Base-by-base conservation (phyloP, 192 early-diverging fungal species). In the Mortierella alpina region DNA sequence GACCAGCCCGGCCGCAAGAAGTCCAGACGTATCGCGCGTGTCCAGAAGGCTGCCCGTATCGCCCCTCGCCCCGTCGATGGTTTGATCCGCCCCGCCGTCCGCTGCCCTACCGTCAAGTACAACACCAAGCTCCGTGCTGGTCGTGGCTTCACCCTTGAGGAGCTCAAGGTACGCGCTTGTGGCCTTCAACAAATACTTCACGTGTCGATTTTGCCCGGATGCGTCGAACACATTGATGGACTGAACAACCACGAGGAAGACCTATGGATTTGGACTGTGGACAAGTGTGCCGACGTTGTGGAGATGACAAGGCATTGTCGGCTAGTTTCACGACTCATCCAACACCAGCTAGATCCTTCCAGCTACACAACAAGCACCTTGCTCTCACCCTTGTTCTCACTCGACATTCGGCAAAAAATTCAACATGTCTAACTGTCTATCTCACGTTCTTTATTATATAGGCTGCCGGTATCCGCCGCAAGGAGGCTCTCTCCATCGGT, bases 131-230 rank as follows among this genome's bases (percentile, higher is more conserved):
- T 98, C 68, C 90, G 98, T 77, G 91, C 92, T 77, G 98, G 98
- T 80, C 94, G 96, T 84, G 98, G 98, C 63, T 99, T 99, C 90
- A 97, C 97, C 60, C 87, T 97, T 59, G 98, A 99, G 71, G 98
- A 99, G 88, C 92, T 99, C 69, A 97, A 98, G 95, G 94, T 94
- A 84, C 58, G 47, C 49, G 49, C 40, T 52, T 41, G 11, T 5
- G 17, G 10, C 8, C 20, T 31, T 31, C 31, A 31, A 31, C 31
- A 31, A 1, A 31, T 31, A 31, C 31, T 31, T 31, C 31, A 31
- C 31, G 31, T 31, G 1, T 31, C 31, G 31, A 31, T 31, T 31
- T 31, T 31, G 31, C 31, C 31, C 31, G 31, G 31, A 31, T 31
- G 31, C 31, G 31, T 31, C 31, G 31, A 31, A 31, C 31, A 55